A percentile compares a stretch with the other conserved stretches of the same genome.
Evolutionary conservation across 805 yeast species (phyloP).

Genomic region (Pichia phayaonensis): DNA sequence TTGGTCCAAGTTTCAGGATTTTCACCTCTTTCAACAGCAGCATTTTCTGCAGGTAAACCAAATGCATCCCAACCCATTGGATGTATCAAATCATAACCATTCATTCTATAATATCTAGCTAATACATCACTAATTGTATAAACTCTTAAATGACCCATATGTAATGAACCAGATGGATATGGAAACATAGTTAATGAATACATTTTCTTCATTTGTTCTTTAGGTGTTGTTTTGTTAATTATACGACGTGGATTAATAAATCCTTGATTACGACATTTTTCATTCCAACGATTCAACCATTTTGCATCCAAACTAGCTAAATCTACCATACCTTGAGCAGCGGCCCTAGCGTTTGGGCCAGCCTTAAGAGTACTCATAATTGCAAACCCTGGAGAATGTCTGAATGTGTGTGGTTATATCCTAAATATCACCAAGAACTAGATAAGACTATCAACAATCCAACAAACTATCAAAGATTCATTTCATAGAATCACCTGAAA

Average conservation of each 20-base stretch:
- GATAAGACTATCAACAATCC: too few species aligned
- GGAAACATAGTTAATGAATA: slow-evolving; percentile 89
- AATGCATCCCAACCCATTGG: slow-evolving; percentile 99
- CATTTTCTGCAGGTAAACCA: slow-evolving; percentile 97
- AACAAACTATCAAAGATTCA: neutral
- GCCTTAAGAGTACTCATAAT: neutral
- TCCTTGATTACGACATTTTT: slow-evolving; percentile 13
- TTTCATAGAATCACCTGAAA: neutral
- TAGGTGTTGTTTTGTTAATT: slow-evolving; percentile 9
- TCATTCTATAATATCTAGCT: slow-evolving; percentile 68
- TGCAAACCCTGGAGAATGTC: neutral
- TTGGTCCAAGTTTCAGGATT: slow-evolving; percentile 82
- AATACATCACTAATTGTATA: slow-evolving; percentile 85
- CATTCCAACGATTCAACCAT: slow-evolving; percentile 45
- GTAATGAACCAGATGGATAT: slow-evolving; percentile 89
- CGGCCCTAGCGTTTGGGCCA: slow-evolving; percentile 4
- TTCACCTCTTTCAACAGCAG: slow-evolving; percentile 80
- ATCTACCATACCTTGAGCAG: slow-evolving; percentile 14
- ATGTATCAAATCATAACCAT: slow-evolving; percentile 74
- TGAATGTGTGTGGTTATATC: neutral
- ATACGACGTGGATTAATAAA: slow-evolving; percentile 26
- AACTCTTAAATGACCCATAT: slow-evolving; percentile 91
- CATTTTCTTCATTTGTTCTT: slow-evolving; percentile 26
- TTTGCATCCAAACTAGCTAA: slow-evolving; percentile 38
- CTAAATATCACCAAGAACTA: neutral